A percentile compares a stretch with the other conserved stretches of the same genome.
Conservation (phyloP, 1,284 basidiomycete species). For the Wolfiporia cocos region DNA sequence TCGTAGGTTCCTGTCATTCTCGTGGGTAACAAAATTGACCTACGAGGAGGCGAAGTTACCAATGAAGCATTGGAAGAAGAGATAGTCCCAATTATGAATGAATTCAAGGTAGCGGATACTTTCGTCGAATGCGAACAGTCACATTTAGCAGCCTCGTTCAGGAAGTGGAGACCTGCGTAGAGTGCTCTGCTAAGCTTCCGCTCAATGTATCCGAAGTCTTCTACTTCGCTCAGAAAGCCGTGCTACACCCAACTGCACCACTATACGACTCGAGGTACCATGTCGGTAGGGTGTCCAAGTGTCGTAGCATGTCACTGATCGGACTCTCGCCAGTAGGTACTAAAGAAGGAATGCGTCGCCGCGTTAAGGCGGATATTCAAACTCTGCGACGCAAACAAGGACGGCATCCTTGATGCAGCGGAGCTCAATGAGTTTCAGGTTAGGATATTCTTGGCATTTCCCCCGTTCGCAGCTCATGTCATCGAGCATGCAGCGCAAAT, state of each 20-base stretch:
- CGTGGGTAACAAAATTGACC: conserved; percentile 97
- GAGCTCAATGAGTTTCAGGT: conserved; percentile 98
- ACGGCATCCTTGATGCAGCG: conserved; percentile 83
- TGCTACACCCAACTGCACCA: conserved; percentile 94
- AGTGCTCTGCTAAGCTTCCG: conserved; percentile 87
- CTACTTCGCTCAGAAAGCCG: conserved; percentile 98
- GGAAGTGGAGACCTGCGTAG: conserved; percentile 98
- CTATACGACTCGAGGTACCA: conserved; percentile 96
- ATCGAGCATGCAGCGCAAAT: conserved; percentile 64
- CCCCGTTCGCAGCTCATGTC: conserved; percentile 3
- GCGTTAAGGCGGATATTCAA: conserved; percentile 94
- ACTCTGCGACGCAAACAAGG: conserved; percentile 93
- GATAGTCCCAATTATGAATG: conserved; percentile 92
- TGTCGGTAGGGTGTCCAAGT: conserved; percentile 36
- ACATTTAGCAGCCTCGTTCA: conserved; percentile 26
- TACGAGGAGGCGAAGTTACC: conserved; percentile 88
- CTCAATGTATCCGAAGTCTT: conserved; percentile 98
- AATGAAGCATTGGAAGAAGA: conserved; percentile 94
- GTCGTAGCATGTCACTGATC: conserved; percentile 4
- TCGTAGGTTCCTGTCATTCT: conserved; percentile 90
- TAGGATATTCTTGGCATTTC: conserved; percentile 12
- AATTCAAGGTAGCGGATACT: conserved; percentile 76
- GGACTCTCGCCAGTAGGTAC: conserved; percentile 43
- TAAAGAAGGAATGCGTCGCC: conserved; percentile 89
- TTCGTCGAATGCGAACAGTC: conserved; percentile 3